Evolutionary conservation across 345 rosid genomes (phyloP), one percentile per base, ranked within the genome.

Genomic region (Acer campestre): DNA sequence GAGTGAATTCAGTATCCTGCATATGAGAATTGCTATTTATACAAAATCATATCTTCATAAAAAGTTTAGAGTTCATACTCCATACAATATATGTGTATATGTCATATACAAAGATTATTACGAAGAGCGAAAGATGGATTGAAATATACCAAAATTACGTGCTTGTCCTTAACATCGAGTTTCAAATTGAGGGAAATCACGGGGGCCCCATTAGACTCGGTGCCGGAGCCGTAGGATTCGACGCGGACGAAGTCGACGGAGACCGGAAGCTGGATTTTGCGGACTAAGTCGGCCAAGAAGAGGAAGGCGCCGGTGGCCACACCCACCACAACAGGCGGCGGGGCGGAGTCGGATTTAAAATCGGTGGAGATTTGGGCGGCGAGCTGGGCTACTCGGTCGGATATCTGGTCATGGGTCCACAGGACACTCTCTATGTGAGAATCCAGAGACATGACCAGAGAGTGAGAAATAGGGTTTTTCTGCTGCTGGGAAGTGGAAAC

Each of bases 301-400:
- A 96, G 67, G 79, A 91, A 89, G 8, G 94, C 94, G 35, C 99
- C 97, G 1, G 95, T 95, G 77, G 93, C 98, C 5, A 93, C 98
- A 40, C 93, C 98, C 55, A 95, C 85, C 40, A 91, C n/a, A n/a
- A 92, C 80, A 0, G 93, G 97, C 1, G 94, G 80, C 5, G 86
- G 82, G 61, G 70, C 23, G 10, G 83, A 76, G 1, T 58, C 59
- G 10, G 86, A 69, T 6, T 79, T 20, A 78, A 96, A 85, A 78
- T 90, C 90, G 62, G 67, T 42, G 51, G 90, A 69, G 72, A 94
- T 86, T 70, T 91, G 80, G 7, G 86, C 61, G 66, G 92, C 97
- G 42, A 95, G 85, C 69, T 91, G 87, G 49, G 75, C 68, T 20
- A 93, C 93, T 18, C 95, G 91, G 35, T 82, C 67, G 7, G 89